A percentile compares a stretch with the other conserved stretches of the same genome.
These are phyloP conservation scores for Austroboletus niveus DNA, from an alignment of 1,284 basidiomycete species.

Conservation along the genomic window DNA sequence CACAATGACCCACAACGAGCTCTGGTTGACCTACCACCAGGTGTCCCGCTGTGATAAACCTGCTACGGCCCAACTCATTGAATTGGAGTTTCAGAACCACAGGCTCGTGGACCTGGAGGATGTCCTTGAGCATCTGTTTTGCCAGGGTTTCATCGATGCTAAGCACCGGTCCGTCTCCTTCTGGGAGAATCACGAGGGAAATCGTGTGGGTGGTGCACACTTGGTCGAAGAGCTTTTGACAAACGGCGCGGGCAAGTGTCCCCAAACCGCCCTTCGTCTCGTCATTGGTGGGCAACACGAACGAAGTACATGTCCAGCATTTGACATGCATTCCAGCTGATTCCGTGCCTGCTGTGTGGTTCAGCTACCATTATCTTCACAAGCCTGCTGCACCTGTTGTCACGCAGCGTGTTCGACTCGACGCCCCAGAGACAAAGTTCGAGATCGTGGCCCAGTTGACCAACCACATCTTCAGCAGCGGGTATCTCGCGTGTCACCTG, in stretches of 20 bases:
- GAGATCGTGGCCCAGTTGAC: conserved; percentile 42
- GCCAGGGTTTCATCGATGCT: conserved; percentile 44
- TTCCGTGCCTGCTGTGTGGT: conserved; percentile 39
- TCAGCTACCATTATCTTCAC: conserved; percentile 42
- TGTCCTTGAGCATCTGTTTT: conserved; percentile 47
- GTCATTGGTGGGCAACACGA: conserved; percentile 38
- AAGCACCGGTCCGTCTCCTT: conserved; percentile 40
- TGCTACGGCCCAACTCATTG: conserved; percentile 45
- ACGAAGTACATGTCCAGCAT: neutral
- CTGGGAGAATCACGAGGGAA: conserved; percentile 42
- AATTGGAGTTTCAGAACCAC: conserved; percentile 40
- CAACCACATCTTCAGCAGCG: conserved; percentile 43
- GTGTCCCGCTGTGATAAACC: conserved; percentile 40
- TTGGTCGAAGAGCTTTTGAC: conserved; percentile 40
- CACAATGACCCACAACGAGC: conserved; percentile 36
- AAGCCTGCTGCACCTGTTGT: conserved; percentile 29
- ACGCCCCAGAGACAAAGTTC: conserved; percentile 26
- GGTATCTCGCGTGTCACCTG: conserved; percentile 37
- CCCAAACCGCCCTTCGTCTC: conserved; percentile 41
- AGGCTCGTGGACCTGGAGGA: conserved; percentile 45
- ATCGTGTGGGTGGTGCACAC: conserved; percentile 35
- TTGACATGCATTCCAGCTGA: conserved; percentile 34
- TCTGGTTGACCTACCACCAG: conserved; percentile 49
- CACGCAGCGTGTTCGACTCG: conserved; percentile 42
- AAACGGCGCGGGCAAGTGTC: conserved; percentile 40